Evolutionary conservation across 176 grass and related monocot species (phyloP).

Genomic region (Lolium multiflorum): DNA sequence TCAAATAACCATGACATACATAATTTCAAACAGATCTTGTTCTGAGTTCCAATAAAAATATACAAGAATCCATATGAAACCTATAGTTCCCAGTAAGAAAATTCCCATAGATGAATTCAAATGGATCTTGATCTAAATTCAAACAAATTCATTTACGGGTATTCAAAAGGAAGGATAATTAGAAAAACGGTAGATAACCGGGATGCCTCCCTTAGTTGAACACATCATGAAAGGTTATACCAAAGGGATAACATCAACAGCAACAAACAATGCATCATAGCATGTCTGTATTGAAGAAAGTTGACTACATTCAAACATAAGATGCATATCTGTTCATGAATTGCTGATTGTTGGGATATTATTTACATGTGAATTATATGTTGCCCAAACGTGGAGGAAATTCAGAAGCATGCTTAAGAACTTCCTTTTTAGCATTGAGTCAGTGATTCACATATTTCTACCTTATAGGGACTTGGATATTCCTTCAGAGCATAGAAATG

Average conservation of each 20-base stretch:
- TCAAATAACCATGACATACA: not conserved
- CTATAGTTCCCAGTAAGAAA: not conserved
- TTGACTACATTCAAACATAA: conserved; percentile 14
- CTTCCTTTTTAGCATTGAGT: conserved; percentile 18
- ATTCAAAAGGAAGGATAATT: conserved; percentile 17
- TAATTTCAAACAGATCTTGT: not conserved
- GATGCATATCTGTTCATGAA: conserved; percentile 30
- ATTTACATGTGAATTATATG: not conserved
- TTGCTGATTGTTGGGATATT: conserved; percentile 17
- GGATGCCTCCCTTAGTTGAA: conserved; percentile 6
- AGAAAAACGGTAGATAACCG: not conserved
- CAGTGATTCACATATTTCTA: conserved; percentile 5
- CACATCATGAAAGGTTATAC: conserved; percentile 13
- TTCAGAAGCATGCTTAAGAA: conserved; percentile 33
- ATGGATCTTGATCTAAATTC: not conserved
- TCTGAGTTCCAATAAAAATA: not conserved
- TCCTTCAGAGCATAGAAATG: conserved; percentile 13
- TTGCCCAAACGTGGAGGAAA: conserved; percentile 8
- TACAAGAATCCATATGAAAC: conserved; percentile 21
- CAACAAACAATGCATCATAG: not conserved
- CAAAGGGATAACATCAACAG: conserved; percentile 22
- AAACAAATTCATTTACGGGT: conserved; percentile 10
- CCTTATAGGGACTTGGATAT: not conserved
- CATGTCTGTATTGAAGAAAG: not conserved
- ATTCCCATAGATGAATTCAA: conserved; percentile 9